Evolutionary conservation across 108 stramenopile species (phyloP).

Genomic region (Discostella stelligeroides): DNA sequence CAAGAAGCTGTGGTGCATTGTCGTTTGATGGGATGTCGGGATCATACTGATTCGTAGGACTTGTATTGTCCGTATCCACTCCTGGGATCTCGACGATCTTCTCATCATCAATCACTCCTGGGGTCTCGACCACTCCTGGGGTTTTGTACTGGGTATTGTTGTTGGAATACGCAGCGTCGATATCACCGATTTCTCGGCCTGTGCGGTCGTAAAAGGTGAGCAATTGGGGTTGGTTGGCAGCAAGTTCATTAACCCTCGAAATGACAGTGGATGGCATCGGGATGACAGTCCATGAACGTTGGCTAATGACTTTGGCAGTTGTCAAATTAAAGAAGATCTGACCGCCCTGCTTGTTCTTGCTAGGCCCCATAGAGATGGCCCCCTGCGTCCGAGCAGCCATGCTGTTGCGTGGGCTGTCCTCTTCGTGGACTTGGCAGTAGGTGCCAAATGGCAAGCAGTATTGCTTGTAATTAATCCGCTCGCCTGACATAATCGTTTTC

Average conservation of each 20-base stretch:
- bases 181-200: not conserved
- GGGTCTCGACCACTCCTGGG: not conserved
- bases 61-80: not conserved
- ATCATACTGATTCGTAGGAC: not conserved
- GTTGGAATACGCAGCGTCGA: too few relatives aligned
- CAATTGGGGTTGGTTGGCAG: too few relatives aligned
- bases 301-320: not conserved
- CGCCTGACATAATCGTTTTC: conserved; percentile 7
- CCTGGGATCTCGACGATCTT: conserved; percentile 3
- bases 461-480: not conserved
- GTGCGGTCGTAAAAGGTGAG: too few relatives aligned
- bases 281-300: not conserved
- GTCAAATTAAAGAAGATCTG: conserved; percentile 3
- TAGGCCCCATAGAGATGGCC: conserved; percentile 8
- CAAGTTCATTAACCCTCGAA: not conserved
- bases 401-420: conserved; percentile 11
- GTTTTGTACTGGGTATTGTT: not conserved
- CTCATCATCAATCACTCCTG: too few relatives aligned
- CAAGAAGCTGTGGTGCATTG: too few relatives aligned
- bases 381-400: not conserved
- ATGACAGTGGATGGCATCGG: not conserved
- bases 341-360: conserved; percentile 13
- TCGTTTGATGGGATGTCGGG: too few relatives aligned
- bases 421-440: not conserved
- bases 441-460: not conserved